These are phyloP conservation scores for Prunus campanulata DNA, from an alignment of 306 rosid genomes.

Conservation along the genomic window DNA sequence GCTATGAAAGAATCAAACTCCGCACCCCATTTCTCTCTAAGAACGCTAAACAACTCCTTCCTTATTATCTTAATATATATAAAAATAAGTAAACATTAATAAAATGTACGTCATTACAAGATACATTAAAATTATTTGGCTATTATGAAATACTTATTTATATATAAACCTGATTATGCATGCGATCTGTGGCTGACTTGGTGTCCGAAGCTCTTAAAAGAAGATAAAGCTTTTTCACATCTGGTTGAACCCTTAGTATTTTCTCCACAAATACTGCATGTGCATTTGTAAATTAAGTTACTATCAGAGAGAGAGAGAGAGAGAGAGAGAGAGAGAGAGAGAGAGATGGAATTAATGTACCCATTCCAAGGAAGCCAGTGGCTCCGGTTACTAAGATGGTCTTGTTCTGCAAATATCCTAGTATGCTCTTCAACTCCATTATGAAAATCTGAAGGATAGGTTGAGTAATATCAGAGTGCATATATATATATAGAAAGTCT, in stretches of 20 bases:
- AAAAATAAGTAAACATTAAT: background rate
- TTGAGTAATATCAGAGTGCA: too few relatives aligned
- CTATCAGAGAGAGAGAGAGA: background rate
- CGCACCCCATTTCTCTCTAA: conserved; percentile 16
- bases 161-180: conserved; percentile 18
- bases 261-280: conserved; percentile 29
- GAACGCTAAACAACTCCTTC: conserved; percentile 32
- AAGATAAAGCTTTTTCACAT: conserved; percentile 28
- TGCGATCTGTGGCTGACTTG: conserved; percentile 6
- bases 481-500: too few relatives aligned
- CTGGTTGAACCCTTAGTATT: conserved; percentile 25
- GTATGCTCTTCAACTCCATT: background rate
- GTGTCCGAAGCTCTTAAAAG: conserved; percentile 19
- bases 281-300: background rate
- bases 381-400: conserved; percentile 22
- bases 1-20: conserved; percentile 23
- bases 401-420: conserved; percentile 16
- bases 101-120: background rate
- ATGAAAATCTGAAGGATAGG: too few relatives aligned
- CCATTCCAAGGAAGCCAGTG: conserved; percentile 9
- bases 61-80: background rate
- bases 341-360: background rate
- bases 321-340: background rate
- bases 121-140: background rate
- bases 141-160: background rate